A percentile compares a stretch with the other conserved stretches of the same genome.
These are phyloP conservation scores for Fusarium avenaceum DNA, from an alignment of 2,329 filamentous ascomycete species.

Conservation along the genomic window DNA sequence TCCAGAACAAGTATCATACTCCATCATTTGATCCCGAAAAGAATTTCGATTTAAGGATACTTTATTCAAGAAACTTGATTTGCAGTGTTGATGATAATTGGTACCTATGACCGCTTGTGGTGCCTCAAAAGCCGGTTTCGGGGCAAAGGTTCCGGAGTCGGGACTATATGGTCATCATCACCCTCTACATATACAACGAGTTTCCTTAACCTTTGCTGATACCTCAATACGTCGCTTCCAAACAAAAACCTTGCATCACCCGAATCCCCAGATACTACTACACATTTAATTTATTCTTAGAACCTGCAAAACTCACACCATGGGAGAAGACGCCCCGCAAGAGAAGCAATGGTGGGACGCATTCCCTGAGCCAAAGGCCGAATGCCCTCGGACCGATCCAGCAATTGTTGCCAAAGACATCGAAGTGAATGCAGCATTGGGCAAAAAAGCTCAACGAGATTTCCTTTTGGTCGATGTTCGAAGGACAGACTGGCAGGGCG, in stretches of 20 bases:
- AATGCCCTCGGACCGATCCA: constrained; percentile 55
- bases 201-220: background rate
- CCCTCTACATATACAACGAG: background rate
- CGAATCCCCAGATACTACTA: background rate
- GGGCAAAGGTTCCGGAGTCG: constrained; percentile 23
- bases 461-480: constrained; percentile 68
- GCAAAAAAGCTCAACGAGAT: constrained; percentile 47
- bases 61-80: background rate
- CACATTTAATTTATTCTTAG: too few species aligned
- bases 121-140: background rate
- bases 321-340: constrained; percentile 46
- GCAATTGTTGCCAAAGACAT: constrained; percentile 59
- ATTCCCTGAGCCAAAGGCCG: constrained; percentile 60
- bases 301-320: constrained; percentile 10
- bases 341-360: constrained; percentile 55
- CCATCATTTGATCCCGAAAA: rapidly evolving
- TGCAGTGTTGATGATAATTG: background rate
- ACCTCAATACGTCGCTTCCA: background rate
- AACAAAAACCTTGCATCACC: rapidly evolving
- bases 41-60: background rate
- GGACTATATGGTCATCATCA: constrained; percentile 17
- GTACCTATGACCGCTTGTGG: constrained; percentile 2
- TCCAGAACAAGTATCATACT: background rate
- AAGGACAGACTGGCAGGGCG: constrained; percentile 68
- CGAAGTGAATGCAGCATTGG: constrained; percentile 53